Base-by-base conservation (phyloP, 2,329 filamentous ascomycete species). In the Hypoxylon sp. region DNA sequence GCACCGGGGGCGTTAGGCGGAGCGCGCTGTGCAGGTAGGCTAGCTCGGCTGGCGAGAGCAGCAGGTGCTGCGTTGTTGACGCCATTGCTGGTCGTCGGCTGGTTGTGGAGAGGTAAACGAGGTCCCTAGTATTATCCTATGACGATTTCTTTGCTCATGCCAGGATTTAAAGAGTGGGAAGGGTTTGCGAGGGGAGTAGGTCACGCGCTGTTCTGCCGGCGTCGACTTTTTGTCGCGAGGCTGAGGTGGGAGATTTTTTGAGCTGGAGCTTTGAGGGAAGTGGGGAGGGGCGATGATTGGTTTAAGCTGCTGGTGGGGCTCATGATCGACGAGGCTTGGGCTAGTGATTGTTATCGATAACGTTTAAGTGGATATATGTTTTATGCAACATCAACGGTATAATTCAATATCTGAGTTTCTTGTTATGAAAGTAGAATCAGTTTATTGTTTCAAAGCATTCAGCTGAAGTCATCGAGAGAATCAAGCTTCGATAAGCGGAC, bases 21-120 rank as follows among this genome's bases (percentile, higher is more conserved):
- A 99, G 93, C 4, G 95, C 94, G 69, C 87, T 89, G 84, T 97
- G 93, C 53, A 98, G 89, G 82, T 97, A 99, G 73, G 94, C 93
- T 74, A 99, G 92, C 82, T 99, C 96, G 75, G 96, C 93, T 49
- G 96, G 95, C 56, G 94, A 97, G 79, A 98, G 90, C 72, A 93
- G 89, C 74, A 89, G 87, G 80, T 88, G 87, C 74, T 89, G 87
- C 73, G 80, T 84, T 71, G 88, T 86, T 40, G 90, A 84, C 87
- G 93, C 73, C 63, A 59, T 56, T 33, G 42, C 57, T 42, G n/a
- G 11, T 24, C 8, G 51, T n/a, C n/a, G 11, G 20, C 6, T 50
- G 9, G 52, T 14, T 32, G 30, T 32, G 16, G 51, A 12, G 8
- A 12, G 16, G 33, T 44, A 36, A 62, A 20, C 11, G 4, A 3